Base-by-base conservation (phyloP, 202 grass and related monocot genomes). In the Schoenoplectus triqueter region DNA sequence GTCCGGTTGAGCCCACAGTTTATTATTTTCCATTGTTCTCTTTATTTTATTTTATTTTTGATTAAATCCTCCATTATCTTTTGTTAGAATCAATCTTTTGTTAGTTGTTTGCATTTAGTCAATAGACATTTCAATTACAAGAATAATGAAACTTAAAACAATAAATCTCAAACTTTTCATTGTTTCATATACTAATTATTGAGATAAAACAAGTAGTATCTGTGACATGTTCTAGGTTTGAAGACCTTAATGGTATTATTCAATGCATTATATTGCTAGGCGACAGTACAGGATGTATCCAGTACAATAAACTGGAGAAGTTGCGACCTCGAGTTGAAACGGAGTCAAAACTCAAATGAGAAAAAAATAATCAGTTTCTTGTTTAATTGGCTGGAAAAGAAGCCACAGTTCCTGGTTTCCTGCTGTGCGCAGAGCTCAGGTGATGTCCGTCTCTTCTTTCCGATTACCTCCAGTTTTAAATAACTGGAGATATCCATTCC, bases 361-460 rank as follows among this genome's bases (percentile, higher is more conserved):
- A 66, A 42, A 54, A 70, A 55, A 41, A 39, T 55, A 83, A 17
- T 83, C 66, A 70, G 64, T 70, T 57, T 70, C 13, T 5, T 69
- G 46, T 83, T 69, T 41, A 21, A 83, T 83, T 83, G 81, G 65
- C 64, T 70, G 15, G 49, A 70, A 83, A 70, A 68, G 65, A 69
- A 83, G 46, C 45, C 68, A 82, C 62, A 69, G 66, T 70, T 51
- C 13, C 52, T 57, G 54, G 31, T 31, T 31, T 31, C 31, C 56
- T 69, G 65, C 49, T 69, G 6, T 66, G 64, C 9, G 17, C 81
- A 83, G 61, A 83, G 66, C 14, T 83, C 81, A 66, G 21, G 81
- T 66, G 31, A 50, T 82, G 21, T 40, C 4, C 50, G 22, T 13
- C 21, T 50, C 7, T 62, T 19, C 39, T 45, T 17, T 3, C 11